Evolutionary conservation across 2,329 filamentous ascomycete genomes (phyloP).

Genomic region (Thyridium curvatum): DNA sequence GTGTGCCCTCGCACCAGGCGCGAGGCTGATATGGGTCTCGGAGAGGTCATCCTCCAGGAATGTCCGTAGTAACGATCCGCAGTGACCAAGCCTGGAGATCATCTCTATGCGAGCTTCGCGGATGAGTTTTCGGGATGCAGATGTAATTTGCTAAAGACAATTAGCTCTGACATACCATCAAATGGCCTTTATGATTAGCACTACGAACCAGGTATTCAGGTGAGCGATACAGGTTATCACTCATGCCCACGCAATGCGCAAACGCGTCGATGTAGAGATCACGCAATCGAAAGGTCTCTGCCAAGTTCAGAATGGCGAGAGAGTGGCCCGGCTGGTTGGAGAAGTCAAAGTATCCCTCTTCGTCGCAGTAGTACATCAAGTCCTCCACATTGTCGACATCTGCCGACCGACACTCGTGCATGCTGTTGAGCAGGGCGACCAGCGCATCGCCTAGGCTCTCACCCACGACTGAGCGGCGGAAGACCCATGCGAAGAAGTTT

Average conservation of each 20-base stretch:
- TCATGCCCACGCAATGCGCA: constrained; percentile 74
- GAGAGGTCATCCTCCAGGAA: constrained; percentile 70
- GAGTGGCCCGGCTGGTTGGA: constrained; percentile 61
- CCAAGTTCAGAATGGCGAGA: constrained; percentile 59
- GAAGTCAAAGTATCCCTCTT: constrained; percentile 64
- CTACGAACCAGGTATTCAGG: constrained; percentile 54
- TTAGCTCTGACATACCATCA: too few species aligned
- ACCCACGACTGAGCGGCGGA: constrained; percentile 61
- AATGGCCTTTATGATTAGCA: not conserved
- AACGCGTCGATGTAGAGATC: constrained; percentile 70
- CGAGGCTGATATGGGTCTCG: constrained; percentile 57
- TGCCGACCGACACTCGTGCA: constrained; percentile 54
- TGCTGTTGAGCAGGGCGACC: constrained; percentile 56
- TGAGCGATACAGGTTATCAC: constrained; percentile 48
- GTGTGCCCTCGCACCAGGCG: constrained; percentile 54
- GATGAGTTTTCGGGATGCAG: constrained; percentile 58
- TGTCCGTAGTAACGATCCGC: constrained; percentile 50
- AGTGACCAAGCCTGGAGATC: constrained; percentile 48
- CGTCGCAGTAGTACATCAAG: constrained; percentile 59
- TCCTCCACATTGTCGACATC: constrained; percentile 53
- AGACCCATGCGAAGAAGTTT: constrained; percentile 70
- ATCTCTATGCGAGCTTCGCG: constrained; percentile 57
- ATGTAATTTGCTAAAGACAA: constrained; percentile 34
- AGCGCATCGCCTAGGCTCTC: constrained; percentile 58
- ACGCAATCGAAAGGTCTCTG: constrained; percentile 57